Percentiles rank a stretch among this genome's conserved stretches.
phyloP scores from a whole-genome alignment of 129 eudicot genomes.

The Artemisia argyi region DNA sequence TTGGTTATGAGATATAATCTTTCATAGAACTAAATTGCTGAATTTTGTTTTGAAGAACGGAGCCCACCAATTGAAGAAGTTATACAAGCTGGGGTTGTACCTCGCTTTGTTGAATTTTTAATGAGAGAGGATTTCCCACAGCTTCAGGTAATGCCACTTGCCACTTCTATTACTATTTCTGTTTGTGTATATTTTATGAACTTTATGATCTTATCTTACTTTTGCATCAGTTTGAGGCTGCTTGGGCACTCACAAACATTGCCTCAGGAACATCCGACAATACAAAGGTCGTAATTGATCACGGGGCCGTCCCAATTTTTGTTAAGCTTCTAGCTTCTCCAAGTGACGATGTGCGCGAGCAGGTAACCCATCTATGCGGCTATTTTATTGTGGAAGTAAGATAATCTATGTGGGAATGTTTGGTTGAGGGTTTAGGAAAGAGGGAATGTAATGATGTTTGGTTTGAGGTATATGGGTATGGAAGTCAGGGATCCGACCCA shows the following conservation, averaged over 20 bases:
- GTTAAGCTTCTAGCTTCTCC: constrained; percentile 78
- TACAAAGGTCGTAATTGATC: constrained; percentile 79
- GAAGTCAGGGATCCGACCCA: neutral
- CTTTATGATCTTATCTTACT: neutral
- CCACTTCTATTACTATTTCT: neutral
- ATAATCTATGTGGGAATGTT: neutral
- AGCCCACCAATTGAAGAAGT: constrained; percentile 89
- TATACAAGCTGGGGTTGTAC: constrained; percentile 78
- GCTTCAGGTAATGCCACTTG: constrained; percentile 53
- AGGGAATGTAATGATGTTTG: neutral
- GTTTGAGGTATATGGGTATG: neutral
- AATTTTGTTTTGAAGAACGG: constrained; percentile 41
- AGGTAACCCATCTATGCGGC: constrained; percentile 38
- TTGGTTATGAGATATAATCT: neutral
- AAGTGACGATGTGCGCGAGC: constrained; percentile 87
- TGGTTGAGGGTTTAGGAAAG: neutral
- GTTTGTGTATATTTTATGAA: neutral
- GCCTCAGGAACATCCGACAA: constrained; percentile 88
- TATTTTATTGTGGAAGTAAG: neutral
- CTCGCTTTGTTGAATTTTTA: constrained; percentile 78
- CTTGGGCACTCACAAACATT: constrained; percentile 88
- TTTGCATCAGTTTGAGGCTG: constrained; percentile 76
- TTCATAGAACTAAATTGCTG: neutral
- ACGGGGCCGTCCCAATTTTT: constrained; percentile 79
- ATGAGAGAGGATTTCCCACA: constrained; percentile 76